Percentiles rank a stretch among this genome's conserved stretches.
Conservation (phyloP, 257 asterid genomes). For the Plantago elongata region DNA sequence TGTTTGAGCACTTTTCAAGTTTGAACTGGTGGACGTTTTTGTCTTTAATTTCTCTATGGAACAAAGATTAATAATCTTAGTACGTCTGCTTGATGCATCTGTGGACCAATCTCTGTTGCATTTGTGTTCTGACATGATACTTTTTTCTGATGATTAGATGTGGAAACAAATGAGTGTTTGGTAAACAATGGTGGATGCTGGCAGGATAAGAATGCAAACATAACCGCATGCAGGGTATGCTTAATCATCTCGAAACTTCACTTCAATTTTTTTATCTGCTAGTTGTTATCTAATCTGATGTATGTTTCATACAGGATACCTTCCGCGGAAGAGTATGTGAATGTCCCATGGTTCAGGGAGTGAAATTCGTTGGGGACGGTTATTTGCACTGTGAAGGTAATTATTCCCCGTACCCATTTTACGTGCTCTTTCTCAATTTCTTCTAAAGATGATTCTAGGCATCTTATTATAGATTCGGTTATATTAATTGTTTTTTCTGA, state of each 20-base stretch:
- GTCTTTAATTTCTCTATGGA: neutral
- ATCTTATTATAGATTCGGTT: neutral
- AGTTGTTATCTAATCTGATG: conserved; percentile 5
- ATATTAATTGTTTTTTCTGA: conserved; percentile 3
- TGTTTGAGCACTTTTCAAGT: conserved; percentile 5
- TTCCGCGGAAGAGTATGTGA: conserved; percentile 91
- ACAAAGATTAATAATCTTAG: too few species aligned
- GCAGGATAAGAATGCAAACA: conserved; percentile 72
- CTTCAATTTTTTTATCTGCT: conserved; percentile 16
- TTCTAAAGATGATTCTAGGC: neutral
- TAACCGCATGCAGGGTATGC: conserved; percentile 89
- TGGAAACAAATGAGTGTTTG: conserved; percentile 88
- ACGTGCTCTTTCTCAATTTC: neutral
- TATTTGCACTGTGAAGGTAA: conserved; percentile 88
- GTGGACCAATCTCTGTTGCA: too few species aligned
- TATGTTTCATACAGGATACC: conserved; percentile 58
- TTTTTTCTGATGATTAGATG: conserved; percentile 29
- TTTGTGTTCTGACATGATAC: too few species aligned
- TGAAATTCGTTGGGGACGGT: conserved; percentile 83
- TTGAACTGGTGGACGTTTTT: neutral
- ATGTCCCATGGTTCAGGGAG: conserved; percentile 85
- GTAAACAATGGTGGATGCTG: conserved; percentile 96
- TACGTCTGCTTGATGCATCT: too few species aligned
- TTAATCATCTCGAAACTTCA: neutral
- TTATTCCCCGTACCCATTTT: neutral